phyloP scores from a whole-genome alignment of 257 asterid genomes.

The Lavandula angustifolia region DNA sequence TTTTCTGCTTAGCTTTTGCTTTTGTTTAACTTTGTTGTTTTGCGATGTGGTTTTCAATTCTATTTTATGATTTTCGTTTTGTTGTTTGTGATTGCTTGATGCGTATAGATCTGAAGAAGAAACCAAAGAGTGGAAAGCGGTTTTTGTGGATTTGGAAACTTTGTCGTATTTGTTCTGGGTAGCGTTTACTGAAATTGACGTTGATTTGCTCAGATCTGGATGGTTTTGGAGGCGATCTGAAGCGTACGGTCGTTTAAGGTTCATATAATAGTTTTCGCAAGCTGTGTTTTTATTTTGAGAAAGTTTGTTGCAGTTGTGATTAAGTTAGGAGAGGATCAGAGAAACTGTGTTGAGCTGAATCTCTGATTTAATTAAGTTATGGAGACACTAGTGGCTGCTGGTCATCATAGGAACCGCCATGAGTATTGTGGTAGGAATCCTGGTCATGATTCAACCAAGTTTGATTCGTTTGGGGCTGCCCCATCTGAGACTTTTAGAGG shows the following conservation, averaged over 20 bases:
- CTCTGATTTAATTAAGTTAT: constrained; percentile 34
- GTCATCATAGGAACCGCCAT: constrained; percentile 53
- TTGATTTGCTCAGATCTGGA: constrained; percentile 48
- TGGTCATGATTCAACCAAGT: constrained; percentile 34
- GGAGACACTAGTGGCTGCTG: constrained; percentile 67
- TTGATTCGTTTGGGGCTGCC: constrained; percentile 44
- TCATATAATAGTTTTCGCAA: constrained; percentile 13
- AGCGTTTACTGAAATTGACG: constrained; percentile 31
- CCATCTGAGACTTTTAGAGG: constrained; percentile 44
- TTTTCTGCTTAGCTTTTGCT: constrained; percentile 3
- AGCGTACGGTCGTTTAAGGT: constrained; percentile 19
- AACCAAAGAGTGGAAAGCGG: constrained; percentile 40
- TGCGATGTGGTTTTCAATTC: constrained; percentile 23
- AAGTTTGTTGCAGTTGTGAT: constrained; percentile 19
- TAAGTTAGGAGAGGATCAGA: constrained; percentile 14
- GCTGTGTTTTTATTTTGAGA: constrained; percentile 4
- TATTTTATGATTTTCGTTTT: constrained; percentile 8
- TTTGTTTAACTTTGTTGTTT: background rate
- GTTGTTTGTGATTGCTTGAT: constrained; percentile 16
- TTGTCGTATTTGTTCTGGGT: constrained; percentile 34
- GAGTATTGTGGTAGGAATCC: constrained; percentile 47
- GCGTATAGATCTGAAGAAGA: constrained; percentile 71
- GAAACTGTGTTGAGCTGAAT: constrained; percentile 20
- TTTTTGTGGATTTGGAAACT: constrained; percentile 31
- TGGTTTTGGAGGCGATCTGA: constrained; percentile 59